Evolutionary conservation across 2,329 filamentous ascomycete species (phyloP), one percentile per base, ranked within the genome.

Genomic region (Colletotrichum navitas): DNA sequence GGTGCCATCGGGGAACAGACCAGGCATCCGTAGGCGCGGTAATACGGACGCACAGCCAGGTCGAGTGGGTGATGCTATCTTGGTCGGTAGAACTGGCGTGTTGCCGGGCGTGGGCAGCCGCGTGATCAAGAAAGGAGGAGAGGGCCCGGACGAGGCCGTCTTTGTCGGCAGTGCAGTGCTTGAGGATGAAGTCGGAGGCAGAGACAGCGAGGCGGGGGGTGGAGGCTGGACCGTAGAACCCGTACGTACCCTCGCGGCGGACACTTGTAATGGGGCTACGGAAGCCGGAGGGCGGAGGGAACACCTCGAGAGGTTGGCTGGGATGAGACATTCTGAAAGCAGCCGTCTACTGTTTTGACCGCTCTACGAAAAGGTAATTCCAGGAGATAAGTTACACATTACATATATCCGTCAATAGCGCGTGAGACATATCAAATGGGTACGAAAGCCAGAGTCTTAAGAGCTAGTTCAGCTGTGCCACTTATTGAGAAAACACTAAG

Each of bases 21-120:
- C 61, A 72, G 21, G 39, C 56, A 16, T 61, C 29, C 6, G 60
- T 51, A 32, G 70, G 54, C 16, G 45, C 36, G 16, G 34, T 64
- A 47, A 70, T 58, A 47, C 70, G 60, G n/a, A 70, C 41, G 41
- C 39, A 43, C 24, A 72, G 39, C 70, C 70, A 72, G 56, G 66
- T 56, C 24, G 66, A 64, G 49, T 58, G 61, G 8, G 63, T 43
- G 36, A 39, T 41, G 47, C 55, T 29, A 5, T 58, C 54, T 8
- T 18, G 54, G 55, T 73, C 62, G 14, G 62, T 10, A 16, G 51
- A 7, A 4, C 11, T 21, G 24, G n/a, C 34, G 1, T 47, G 21
- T 34, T 43, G 51, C 16, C 39, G 49, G 32, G 34, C n/a, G 36
- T 32, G 8, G 55, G 34, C 55, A n/a, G 34, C 55, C 12, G 55